Percentiles rank a stretch among this genome's conserved stretches.
phyloP scores from a whole-genome alignment of 2,329 filamentous ascomycete species.

The Fusarium siculi region DNA sequence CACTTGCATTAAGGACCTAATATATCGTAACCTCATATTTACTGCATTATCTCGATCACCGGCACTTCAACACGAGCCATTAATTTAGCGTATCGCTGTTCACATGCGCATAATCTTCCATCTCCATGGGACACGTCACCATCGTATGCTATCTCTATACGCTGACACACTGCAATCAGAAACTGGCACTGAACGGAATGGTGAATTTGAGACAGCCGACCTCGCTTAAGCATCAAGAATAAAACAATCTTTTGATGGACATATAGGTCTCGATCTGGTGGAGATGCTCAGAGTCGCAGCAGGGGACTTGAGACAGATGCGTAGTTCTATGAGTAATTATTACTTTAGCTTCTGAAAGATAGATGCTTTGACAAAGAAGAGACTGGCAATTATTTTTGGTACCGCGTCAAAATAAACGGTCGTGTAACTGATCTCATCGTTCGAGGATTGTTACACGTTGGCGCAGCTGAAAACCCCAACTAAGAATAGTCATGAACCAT shows the following conservation, averaged over 20 bases:
- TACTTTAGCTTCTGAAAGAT: neutral
- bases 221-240: conserved; percentile 23
- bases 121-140: conserved; percentile 2
- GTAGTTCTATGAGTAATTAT: neutral
- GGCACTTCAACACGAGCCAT: neutral
- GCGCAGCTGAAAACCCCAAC: neutral
- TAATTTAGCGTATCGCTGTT: neutral
- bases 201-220: conserved; percentile 23
- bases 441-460: neutral
- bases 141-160: neutral
- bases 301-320: neutral
- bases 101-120: neutral
- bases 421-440: neutral
- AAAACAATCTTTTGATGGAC: conserved; percentile 9
- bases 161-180: neutral
- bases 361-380: neutral
- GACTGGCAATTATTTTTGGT: neutral
- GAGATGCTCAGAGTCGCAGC: neutral
- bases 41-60: neutral
- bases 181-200: conserved; percentile 14
- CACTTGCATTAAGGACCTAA: neutral
- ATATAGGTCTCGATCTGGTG: neutral
- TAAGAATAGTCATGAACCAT: neutral
- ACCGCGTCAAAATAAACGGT: neutral
- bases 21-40: neutral